Conservation (phyloP, 257 asterid genomes). For the Ajuga chamaepitys region DNA sequence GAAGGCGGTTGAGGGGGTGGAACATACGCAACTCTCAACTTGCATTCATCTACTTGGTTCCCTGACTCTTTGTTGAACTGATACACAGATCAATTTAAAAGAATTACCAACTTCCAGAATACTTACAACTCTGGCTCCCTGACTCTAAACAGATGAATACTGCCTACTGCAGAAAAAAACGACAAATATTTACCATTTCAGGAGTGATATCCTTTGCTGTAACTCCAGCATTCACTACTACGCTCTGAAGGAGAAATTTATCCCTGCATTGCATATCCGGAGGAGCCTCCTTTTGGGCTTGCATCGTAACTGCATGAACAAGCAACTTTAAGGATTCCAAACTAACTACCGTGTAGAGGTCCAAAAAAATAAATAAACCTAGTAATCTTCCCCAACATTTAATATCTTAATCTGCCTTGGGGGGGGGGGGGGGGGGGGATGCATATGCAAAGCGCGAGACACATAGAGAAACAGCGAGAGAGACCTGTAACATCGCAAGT, state of each 20-base stretch:
- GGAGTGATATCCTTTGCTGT: conserved; percentile 58
- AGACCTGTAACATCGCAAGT: conserved; percentile 45
- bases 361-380: not conserved
- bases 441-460: not conserved
- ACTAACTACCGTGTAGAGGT: not conserved
- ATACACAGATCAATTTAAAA: conserved; percentile 8
- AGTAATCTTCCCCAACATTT: not conserved
- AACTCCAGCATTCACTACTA: conserved; percentile 38
- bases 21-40: conserved; percentile 60
- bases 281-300: conserved; percentile 79
- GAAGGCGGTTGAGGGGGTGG: conserved; percentile 70
- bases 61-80: conserved; percentile 62
- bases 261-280: conserved; percentile 72
- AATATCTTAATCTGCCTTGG: not conserved
- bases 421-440: too few relatives aligned
- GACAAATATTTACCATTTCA: conserved; percentile 39
- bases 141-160: not conserved
- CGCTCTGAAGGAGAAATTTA: conserved; percentile 74
- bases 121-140: not conserved
- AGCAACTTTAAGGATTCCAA: conserved; percentile 6
- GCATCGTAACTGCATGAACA: conserved; percentile 57
- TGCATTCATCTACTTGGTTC: conserved; percentile 62
- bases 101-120: not conserved
- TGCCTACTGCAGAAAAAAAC: not conserved
- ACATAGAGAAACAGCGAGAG: not conserved